Evolutionary conservation across 2,329 filamentous ascomycete genomes (phyloP).

Genomic region (Cladosporium sp.): DNA sequence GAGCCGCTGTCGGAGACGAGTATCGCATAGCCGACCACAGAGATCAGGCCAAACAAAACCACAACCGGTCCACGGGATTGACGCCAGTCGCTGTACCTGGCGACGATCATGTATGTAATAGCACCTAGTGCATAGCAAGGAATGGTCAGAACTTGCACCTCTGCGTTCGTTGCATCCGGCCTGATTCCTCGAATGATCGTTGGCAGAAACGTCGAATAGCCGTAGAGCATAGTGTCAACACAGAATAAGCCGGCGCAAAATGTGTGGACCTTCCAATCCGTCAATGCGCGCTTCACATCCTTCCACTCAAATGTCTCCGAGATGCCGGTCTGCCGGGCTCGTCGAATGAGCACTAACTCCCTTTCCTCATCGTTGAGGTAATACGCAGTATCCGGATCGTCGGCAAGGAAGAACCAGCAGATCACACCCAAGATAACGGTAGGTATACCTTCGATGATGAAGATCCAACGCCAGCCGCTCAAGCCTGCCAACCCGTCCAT

Average conservation of each 20-base stretch:
- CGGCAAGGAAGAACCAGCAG: conserved; percentile 54
- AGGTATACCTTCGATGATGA: conserved; percentile 58
- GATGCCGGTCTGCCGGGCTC: conserved; percentile 46
- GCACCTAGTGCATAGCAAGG: conserved; percentile 74
- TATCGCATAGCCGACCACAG: conserved; percentile 46
- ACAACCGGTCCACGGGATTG: conserved; percentile 64
- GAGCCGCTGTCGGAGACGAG: conserved; percentile 57
- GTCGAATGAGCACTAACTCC: conserved; percentile 50
- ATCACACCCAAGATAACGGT: conserved; percentile 53
- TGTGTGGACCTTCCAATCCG: conserved; percentile 71
- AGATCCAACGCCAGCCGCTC: conserved; percentile 68
- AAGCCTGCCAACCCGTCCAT: conserved; percentile 65
- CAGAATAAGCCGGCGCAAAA: conserved; percentile 70
- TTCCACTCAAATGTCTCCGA: conserved; percentile 52
- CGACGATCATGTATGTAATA: conserved; percentile 61
- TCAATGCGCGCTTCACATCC: conserved; percentile 64
- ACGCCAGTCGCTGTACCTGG: conserved; percentile 62
- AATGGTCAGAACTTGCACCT: conserved; percentile 73
- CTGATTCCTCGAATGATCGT: conserved; percentile 72
- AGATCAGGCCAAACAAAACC: conserved; percentile 58
- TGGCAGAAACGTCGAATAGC: conserved; percentile 72
- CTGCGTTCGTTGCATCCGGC: conserved; percentile 54
- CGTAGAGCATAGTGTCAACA: conserved; percentile 74
- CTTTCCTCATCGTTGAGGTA: conserved; percentile 59
- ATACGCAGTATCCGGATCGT: conserved; percentile 61